Conservation (phyloP, 2,329 filamentous ascomycete species). For the Torrubiella hemipterigena region DNA sequence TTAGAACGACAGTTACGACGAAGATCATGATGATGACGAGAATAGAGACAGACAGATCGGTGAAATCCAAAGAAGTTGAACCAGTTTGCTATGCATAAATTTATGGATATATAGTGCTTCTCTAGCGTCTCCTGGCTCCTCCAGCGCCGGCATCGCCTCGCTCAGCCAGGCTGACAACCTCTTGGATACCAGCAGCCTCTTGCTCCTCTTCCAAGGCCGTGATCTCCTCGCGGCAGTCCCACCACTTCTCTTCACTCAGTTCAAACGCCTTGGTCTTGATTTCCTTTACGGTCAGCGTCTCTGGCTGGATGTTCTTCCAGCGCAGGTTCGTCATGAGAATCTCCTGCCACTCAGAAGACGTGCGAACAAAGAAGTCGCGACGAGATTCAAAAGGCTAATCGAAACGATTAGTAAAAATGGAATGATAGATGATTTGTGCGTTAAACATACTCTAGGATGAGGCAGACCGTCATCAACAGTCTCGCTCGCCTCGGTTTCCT, state of each 20-base stretch:
- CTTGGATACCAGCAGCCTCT: slow-evolving; percentile 86
- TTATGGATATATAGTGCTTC: slow-evolving; percentile 1
- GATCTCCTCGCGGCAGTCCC: slow-evolving; percentile 94
- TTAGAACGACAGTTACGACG: background rate
- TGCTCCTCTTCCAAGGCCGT: slow-evolving; percentile 87
- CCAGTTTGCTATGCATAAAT: background rate
- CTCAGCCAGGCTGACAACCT: slow-evolving; percentile 81
- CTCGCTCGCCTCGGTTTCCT: slow-evolving; percentile 33
- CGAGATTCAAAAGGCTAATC: slow-evolving; percentile 73
- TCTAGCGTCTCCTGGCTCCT: slow-evolving; percentile 20
- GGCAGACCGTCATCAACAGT: slow-evolving; percentile 64
- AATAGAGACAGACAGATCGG: too few species aligned
- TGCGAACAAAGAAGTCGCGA: slow-evolving; percentile 84
- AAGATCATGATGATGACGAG: too few species aligned
- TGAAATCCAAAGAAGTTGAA: too few species aligned
- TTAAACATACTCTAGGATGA: slow-evolving; percentile 45
- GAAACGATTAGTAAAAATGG: slow-evolving; percentile 8
- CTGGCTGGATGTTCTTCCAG: slow-evolving; percentile 53
- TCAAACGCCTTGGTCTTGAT: slow-evolving; percentile 85
- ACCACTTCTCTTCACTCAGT: slow-evolving; percentile 93
- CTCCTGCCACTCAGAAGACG: slow-evolving; percentile 83
- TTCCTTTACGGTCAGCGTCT: slow-evolving; percentile 72
- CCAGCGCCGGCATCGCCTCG: slow-evolving; percentile 41
- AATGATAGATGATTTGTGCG: too few species aligned
- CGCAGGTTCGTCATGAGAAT: slow-evolving; percentile 65